These are phyloP conservation scores for Flammula alnicola DNA, from an alignment of 1,284 basidiomycete species.

Conservation along the genomic window DNA sequence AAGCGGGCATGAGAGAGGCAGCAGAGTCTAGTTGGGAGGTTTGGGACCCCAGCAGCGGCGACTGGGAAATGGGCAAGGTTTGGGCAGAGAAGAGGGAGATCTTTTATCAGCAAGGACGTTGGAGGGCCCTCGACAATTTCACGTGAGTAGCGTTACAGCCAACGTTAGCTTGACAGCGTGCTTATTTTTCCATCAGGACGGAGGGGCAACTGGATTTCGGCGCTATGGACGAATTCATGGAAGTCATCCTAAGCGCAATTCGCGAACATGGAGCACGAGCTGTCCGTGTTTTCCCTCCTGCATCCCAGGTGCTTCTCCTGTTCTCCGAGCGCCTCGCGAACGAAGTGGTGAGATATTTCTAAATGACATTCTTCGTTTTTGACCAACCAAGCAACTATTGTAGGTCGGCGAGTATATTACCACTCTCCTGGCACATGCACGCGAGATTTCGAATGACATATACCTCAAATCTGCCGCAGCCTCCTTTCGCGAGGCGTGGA, in stretches of 20 bases:
- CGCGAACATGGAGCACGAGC: constrained; percentile 80
- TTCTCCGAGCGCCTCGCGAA: constrained; percentile 79
- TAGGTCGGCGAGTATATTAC: constrained; percentile 91
- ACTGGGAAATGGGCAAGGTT: constrained; percentile 91
- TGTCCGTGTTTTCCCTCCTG: constrained; percentile 83
- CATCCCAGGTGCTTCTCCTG: constrained; percentile 70
- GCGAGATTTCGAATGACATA: constrained; percentile 72
- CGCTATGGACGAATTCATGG: constrained; percentile 93
- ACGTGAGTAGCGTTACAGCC: constrained; percentile 56
- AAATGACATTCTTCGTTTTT: too few species aligned
- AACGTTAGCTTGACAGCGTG: constrained; percentile 17
- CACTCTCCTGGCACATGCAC: constrained; percentile 76
- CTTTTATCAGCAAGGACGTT: constrained; percentile 85
- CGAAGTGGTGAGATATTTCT: constrained; percentile 87
- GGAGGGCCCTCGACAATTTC: constrained; percentile 85
- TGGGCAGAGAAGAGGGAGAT: constrained; percentile 95
- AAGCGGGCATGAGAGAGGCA: constrained; percentile 75
- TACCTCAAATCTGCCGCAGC: constrained; percentile 90
- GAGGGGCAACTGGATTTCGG: constrained; percentile 78
- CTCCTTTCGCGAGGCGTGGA: constrained; percentile 87
- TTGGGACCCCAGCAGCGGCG: constrained; percentile 53
- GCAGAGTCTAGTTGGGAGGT: constrained; percentile 88
- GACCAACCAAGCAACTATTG: too few species aligned
- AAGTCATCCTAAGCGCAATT: constrained; percentile 67
- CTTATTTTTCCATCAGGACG: constrained; percentile 33